Conservation (phyloP, 176 grass and related monocot species). For the Oryza nivara region DNA sequence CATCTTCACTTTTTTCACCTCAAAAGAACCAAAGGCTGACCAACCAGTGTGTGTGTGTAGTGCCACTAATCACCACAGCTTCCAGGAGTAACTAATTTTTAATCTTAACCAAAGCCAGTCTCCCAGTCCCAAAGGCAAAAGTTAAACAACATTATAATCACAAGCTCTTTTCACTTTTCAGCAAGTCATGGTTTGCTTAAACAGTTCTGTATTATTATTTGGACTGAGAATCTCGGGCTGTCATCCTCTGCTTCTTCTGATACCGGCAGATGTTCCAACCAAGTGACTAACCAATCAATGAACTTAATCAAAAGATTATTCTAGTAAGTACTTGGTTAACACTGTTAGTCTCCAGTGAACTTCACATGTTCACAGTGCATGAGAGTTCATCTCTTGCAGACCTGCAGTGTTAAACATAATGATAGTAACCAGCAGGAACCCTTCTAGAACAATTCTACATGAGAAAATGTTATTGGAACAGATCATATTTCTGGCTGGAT, state of each 20-base stretch:
- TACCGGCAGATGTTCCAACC: constrained; percentile 45
- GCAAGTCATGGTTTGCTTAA: not conserved
- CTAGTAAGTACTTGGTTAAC: not conserved
- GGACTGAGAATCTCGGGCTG: constrained; percentile 11
- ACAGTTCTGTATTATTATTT: not conserved
- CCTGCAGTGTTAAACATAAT: constrained; percentile 31
- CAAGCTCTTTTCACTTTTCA: constrained; percentile 35
- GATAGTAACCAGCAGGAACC: not conserved
- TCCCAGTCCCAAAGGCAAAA: constrained; percentile 29
- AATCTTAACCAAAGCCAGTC: constrained; percentile 23
- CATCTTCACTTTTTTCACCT: constrained; percentile 25
- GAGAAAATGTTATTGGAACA: constrained; percentile 23
- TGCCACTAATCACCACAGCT: constrained; percentile 5
- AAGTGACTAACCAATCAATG: constrained; percentile 5
- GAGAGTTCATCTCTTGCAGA: not conserved
- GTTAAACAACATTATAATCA: constrained; percentile 10
- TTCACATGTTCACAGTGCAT: not conserved
- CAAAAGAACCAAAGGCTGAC: constrained; percentile 57
- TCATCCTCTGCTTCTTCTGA: constrained; percentile 1
- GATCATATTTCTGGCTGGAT: constrained; percentile 16
- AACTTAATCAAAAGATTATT: constrained; percentile 7
- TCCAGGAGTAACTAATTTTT: not conserved
- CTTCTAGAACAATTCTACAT: constrained; percentile 43
- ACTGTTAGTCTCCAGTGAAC: not conserved
- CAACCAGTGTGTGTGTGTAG: not conserved